Evolutionary conservation across 768 basidiomycete species (phyloP).

Genomic region (Pisolithus tinctorius): DNA sequence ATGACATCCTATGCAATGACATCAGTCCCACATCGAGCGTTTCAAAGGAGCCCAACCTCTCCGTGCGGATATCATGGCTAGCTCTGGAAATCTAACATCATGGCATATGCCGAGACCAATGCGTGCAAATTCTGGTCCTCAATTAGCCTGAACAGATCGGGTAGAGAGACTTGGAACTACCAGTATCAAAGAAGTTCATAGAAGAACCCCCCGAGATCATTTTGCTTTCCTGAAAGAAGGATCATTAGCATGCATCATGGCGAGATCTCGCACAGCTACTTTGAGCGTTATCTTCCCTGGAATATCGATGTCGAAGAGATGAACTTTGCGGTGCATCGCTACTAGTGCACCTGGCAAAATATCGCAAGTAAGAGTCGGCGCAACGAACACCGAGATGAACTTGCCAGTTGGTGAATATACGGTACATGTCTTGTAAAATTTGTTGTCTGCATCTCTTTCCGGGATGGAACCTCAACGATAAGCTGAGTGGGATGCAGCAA

Average conservation of each 20-base stretch:
- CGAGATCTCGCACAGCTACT: constrained; percentile 30
- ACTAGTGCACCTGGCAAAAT: constrained; percentile 67
- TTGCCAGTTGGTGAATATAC: constrained; percentile 79
- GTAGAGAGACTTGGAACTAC: constrained; percentile 30
- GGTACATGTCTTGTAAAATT: constrained; percentile 89
- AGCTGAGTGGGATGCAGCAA: neutral
- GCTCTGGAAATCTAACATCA: constrained; percentile 91
- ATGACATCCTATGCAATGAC: constrained; percentile 57
- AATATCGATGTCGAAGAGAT: constrained; percentile 97
- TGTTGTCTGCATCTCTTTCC: constrained; percentile 63
- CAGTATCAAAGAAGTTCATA: constrained; percentile 82
- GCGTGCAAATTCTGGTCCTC: constrained; percentile 78
- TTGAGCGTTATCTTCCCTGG: constrained; percentile 88
- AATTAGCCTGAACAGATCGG: neutral
- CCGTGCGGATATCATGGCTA: constrained; percentile 86
- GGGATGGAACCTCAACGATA: constrained; percentile 76
- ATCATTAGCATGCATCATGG: constrained; percentile 1
- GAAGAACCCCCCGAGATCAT: constrained; percentile 71
- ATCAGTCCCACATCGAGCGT: neutral
- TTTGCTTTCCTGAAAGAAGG: constrained; percentile 67
- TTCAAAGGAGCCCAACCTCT: constrained; percentile 46
- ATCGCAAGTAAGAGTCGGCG: neutral
- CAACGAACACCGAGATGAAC: neutral
- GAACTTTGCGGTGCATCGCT: constrained; percentile 87
- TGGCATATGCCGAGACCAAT: constrained; percentile 97